Evolutionary conservation across 176 grass and related monocot genomes (phyloP).

Genomic region (Oryza officinalis): DNA sequence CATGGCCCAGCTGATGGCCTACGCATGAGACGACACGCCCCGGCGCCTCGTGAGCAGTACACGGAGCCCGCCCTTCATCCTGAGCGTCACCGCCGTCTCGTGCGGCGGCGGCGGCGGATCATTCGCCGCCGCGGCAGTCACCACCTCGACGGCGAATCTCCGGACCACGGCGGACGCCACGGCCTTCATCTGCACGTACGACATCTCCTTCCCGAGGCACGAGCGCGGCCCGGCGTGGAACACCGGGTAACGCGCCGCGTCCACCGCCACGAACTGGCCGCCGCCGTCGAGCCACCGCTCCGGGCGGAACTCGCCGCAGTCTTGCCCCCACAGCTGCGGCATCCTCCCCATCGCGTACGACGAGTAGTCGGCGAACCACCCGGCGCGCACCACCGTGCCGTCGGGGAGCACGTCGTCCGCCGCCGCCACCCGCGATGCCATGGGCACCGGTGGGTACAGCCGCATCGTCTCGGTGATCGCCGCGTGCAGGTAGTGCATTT

Average conservation of each 20-base stretch:
- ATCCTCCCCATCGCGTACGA: background rate
- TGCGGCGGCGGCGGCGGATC: conserved; percentile 15
- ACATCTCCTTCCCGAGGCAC: conserved; percentile 75
- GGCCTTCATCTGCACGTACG: conserved; percentile 80
- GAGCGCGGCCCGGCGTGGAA: conserved; percentile 66
- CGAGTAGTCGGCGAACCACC: background rate
- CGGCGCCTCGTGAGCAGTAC: background rate
- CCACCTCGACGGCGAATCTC: conserved; percentile 37
- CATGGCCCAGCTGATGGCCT: no score
- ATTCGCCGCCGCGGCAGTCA: background rate
- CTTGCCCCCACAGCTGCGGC: background rate
- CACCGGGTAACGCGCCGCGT: conserved; percentile 50
- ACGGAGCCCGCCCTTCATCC: background rate
- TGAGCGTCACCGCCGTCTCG: background rate
- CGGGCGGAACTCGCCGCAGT: background rate
- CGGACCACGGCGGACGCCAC: conserved; percentile 50
- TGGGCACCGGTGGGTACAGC: background rate
- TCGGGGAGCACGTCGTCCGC: background rate
- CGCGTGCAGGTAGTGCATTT: background rate
- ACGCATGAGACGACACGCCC: background rate
- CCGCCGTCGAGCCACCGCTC: background rate
- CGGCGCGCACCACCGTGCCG: background rate
- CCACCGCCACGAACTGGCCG: conserved; percentile 43
- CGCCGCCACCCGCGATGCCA: background rate
- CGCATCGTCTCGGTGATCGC: background rate